Conservation (phyloP, 1,284 basidiomycete species). For the Uromyces viciae-fabae region DNA sequence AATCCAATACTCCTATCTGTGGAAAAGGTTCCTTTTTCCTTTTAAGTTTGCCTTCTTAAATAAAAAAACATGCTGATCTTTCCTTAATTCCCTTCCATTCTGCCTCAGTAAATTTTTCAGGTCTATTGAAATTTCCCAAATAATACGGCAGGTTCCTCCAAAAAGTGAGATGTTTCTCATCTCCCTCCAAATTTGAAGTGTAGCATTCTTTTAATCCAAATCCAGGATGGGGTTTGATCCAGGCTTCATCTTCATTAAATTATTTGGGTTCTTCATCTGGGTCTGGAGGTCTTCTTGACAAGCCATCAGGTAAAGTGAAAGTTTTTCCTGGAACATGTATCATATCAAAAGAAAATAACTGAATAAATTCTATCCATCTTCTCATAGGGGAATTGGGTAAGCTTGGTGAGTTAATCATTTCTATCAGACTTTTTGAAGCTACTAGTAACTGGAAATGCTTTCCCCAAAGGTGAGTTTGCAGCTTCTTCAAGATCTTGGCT, state of each 20-base stretch:
- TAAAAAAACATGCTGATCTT: background rate
- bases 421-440: constrained; percentile 20
- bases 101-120: background rate
- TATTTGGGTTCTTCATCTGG: background rate
- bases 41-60: background rate
- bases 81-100: background rate
- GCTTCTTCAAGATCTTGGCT: constrained; percentile 1
- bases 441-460: background rate
- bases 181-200: background rate
- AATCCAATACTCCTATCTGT: background rate
- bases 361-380: constrained; percentile 28
- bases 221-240: constrained; percentile 13
- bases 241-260: constrained; percentile 13
- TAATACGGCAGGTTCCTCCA: background rate
- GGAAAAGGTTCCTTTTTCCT: background rate
- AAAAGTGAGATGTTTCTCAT: background rate
- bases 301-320: constrained; percentile 16
- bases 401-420: constrained; percentile 19
- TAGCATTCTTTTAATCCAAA: constrained; percentile 1
- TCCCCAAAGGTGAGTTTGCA: background rate
- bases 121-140: background rate
- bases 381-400: constrained; percentile 30
- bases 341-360: constrained; percentile 27
- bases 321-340: constrained; percentile 23
- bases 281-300: constrained; percentile 3